These are phyloP conservation scores for Leccinum broughii DNA, from an alignment of 768 basidiomycete genomes.

Conservation along the genomic window DNA sequence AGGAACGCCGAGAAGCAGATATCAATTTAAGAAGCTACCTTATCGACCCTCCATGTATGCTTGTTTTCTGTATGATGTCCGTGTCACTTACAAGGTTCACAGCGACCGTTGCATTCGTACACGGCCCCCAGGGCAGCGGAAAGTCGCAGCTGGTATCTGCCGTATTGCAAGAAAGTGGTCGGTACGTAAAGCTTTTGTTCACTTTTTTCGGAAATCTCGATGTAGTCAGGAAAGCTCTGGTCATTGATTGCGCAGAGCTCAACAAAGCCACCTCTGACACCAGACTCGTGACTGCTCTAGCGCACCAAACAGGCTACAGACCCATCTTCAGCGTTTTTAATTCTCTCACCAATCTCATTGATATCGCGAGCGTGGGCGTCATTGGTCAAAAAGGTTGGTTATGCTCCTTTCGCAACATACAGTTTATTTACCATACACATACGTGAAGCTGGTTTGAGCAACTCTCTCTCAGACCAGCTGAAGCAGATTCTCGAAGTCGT, in stretches of 20 bases:
- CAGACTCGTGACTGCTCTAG: constrained; percentile 65
- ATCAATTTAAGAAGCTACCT: constrained; percentile 68
- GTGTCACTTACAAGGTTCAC: constrained; percentile 11
- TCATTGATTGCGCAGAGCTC: constrained; percentile 84
- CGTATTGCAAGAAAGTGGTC: constrained; percentile 51
- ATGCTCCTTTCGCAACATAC: not conserved
- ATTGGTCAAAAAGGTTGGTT: constrained; percentile 87
- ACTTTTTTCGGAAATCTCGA: not conserved
- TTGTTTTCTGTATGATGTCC: not conserved
- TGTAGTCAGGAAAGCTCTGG: constrained; percentile 55
- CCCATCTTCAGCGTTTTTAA: constrained; percentile 86
- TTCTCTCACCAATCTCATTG: constrained; percentile 79
- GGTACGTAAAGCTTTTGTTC: constrained; percentile 37
- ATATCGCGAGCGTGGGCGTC: constrained; percentile 90
- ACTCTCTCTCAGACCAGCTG: constrained; percentile 77
- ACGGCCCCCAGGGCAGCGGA: constrained; percentile 84
- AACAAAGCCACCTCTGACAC: constrained; percentile 69
- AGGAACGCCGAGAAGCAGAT: constrained; percentile 81
- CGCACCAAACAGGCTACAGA: constrained; percentile 84
- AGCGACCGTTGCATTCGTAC: constrained; percentile 78
- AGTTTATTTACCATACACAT: constrained; percentile 2
- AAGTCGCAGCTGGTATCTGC: constrained; percentile 61
- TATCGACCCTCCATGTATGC: constrained; percentile 70
- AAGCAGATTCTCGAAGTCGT: constrained; percentile 83
- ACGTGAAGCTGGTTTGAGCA: constrained; percentile 73